Evolutionary conservation across 495 filamentous ascomycete species (phyloP).

Genomic region (Bryoglossum gracile): DNA sequence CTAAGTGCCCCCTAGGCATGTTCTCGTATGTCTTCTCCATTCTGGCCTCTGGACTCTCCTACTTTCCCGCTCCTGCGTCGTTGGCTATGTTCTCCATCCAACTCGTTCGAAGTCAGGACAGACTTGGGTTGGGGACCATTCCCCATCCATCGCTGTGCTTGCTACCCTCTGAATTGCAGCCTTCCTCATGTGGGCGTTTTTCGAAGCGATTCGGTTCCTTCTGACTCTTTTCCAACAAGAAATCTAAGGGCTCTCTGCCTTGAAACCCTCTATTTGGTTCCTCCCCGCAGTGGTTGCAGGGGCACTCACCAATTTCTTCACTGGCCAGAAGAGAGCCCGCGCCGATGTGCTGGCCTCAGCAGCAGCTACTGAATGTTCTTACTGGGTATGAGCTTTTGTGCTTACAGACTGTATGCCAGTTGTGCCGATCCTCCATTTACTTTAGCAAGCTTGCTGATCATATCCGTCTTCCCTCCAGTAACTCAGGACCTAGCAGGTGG

Average conservation of each 20-base stretch:
- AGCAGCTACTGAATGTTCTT: constrained; percentile 39
- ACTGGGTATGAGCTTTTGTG: constrained; percentile 51
- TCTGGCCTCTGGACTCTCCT: constrained; percentile 5
- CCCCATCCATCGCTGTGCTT: constrained; percentile 51
- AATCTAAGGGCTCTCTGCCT: constrained; percentile 35
- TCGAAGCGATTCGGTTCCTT: constrained; percentile 43
- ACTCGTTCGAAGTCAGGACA: constrained; percentile 40
- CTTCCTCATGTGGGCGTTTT: constrained; percentile 42
- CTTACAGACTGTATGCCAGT: constrained; percentile 44
- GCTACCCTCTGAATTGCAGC: constrained; percentile 43
- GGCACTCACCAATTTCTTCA: constrained; percentile 43
- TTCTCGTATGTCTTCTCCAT: constrained; percentile 41
- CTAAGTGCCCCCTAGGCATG: constrained; percentile 35
- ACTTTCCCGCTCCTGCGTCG: constrained; percentile 8
- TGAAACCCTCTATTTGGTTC: constrained; percentile 45
- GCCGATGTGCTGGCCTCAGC: constrained; percentile 39
- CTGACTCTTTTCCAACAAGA: constrained; percentile 49
- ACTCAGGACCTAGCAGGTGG: constrained; percentile 56
- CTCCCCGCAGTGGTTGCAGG: constrained; percentile 50
- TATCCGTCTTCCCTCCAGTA: constrained; percentile 46
- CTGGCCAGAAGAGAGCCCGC: constrained; percentile 47
- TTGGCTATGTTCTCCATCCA: constrained; percentile 29
- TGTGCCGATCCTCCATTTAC: constrained; percentile 55
- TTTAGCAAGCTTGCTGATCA: constrained; percentile 54
- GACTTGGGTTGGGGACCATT: constrained; percentile 31